Evolutionary conservation across 2,329 filamentous ascomycete species (phyloP).

Genomic region (Pseudogymnoascus sp.): DNA sequence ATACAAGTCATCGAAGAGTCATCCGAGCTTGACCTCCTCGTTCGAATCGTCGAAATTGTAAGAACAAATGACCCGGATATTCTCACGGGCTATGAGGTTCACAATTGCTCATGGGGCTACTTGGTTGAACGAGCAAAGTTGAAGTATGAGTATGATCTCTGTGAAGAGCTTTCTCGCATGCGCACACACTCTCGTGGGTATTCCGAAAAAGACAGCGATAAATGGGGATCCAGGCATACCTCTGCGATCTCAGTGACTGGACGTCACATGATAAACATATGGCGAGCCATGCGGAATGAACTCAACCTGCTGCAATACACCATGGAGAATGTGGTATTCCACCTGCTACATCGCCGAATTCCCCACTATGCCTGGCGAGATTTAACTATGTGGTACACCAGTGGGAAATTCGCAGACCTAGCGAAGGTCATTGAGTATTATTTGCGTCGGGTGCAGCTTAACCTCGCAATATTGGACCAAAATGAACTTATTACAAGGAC

Average conservation of each 20-base stretch:
- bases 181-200: slow-evolving; percentile 70
- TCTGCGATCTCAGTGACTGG: slow-evolving; percentile 91
- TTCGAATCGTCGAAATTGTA: slow-evolving; percentile 81
- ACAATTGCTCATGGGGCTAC: slow-evolving; percentile 91
- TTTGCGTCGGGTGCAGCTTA: slow-evolving; percentile 64
- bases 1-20: slow-evolving; percentile 67
- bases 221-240: slow-evolving; percentile 91
- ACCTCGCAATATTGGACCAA: slow-evolving; percentile 84
- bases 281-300: slow-evolving; percentile 92
- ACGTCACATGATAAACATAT: slow-evolving; percentile 93
- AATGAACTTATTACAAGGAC: slow-evolving; percentile 86
- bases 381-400: slow-evolving; percentile 76
- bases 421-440: slow-evolving; percentile 75
- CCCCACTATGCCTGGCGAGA: slow-evolving; percentile 79
- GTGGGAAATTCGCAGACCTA: slow-evolving; percentile 61
- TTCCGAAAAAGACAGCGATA: slow-evolving; percentile 42
- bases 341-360: slow-evolving; percentile 78
- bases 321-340: slow-evolving; percentile 92
- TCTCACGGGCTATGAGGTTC: slow-evolving; percentile 89
- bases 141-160: slow-evolving; percentile 85
- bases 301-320: slow-evolving; percentile 89
- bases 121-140: slow-evolving; percentile 80
- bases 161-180: slow-evolving; percentile 85
- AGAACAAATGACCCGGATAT: slow-evolving; percentile 82
- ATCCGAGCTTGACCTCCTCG: slow-evolving; percentile 78